phyloP scores from a whole-genome alignment of 805 yeast genomes.

The Vanderwaltozyma polyspora region DNA sequence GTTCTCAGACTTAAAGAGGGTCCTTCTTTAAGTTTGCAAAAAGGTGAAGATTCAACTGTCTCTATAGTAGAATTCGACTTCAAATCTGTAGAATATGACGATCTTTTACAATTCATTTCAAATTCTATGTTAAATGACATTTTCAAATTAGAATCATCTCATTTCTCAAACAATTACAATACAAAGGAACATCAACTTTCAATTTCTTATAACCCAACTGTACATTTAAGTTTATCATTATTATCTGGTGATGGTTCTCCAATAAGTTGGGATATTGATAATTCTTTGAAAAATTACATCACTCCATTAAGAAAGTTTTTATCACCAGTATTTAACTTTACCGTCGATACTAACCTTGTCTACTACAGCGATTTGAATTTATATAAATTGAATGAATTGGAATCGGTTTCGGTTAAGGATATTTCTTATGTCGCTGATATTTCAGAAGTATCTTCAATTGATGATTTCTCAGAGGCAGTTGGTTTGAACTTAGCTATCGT shows the following conservation, averaged over 20 bases:
- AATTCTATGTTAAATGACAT: not conserved
- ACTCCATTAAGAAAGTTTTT: slow-evolving; percentile 45
- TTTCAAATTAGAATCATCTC: not conserved
- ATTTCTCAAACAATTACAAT: not conserved
- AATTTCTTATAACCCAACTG: slow-evolving; percentile 39
- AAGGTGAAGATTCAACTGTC: not conserved
- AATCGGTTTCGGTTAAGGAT: slow-evolving; percentile 32
- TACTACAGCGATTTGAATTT: slow-evolving; percentile 38
- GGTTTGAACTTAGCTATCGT: slow-evolving; percentile 56
- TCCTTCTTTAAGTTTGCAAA: not conserved
- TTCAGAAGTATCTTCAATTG: slow-evolving; percentile 54
- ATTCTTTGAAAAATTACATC: slow-evolving; percentile 38
- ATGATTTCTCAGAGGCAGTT: slow-evolving; percentile 49
- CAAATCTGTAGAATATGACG: not conserved
- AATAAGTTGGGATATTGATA: slow-evolving; percentile 63
- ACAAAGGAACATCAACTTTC: slow-evolving; percentile 7
- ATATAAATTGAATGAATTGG: slow-evolving; percentile 18
- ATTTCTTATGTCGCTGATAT: slow-evolving; percentile 71
- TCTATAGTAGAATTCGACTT: not conserved
- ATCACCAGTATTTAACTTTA: slow-evolving; percentile 50
- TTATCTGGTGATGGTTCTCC: slow-evolving; percentile 60
- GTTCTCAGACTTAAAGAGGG: not conserved
- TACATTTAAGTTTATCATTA: slow-evolving; percentile 64
- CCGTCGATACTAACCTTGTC: slow-evolving; percentile 69
- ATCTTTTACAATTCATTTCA: not conserved